Percentiles rank a stretch among this genome's conserved stretches.
These are phyloP conservation scores for Tulasnella sp. DNA, from an alignment of 768 basidiomycete species.

Conservation along the genomic window DNA sequence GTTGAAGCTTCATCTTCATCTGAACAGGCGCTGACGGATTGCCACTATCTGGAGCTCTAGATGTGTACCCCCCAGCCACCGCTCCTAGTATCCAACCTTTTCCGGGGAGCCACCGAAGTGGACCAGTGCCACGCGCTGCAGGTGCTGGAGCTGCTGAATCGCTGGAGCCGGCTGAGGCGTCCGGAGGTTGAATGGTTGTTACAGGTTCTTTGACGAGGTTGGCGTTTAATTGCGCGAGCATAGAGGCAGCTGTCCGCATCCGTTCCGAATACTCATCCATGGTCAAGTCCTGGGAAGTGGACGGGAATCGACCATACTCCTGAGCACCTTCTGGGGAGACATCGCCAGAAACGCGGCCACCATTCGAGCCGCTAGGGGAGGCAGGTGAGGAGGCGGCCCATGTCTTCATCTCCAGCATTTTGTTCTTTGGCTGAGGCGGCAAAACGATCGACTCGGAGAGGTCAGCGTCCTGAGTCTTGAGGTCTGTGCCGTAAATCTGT, in stretches of 20 bases:
- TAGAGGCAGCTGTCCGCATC: constrained; percentile 96
- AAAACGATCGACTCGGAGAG: constrained; percentile 78
- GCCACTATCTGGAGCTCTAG: constrained; percentile 22
- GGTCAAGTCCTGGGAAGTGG: constrained; percentile 42
- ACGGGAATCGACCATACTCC: not conserved
- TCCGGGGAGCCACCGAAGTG: constrained; percentile 48
- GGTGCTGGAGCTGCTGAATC: constrained; percentile 23
- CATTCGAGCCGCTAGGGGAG: constrained; percentile 33
- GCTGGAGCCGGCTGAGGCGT: not conserved
- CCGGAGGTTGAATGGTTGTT: constrained; percentile 24
- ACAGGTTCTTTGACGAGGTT: constrained; percentile 55
- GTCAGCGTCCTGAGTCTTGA: constrained; percentile 62
- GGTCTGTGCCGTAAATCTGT: constrained; percentile 78
- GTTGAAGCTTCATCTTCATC: constrained; percentile 64
- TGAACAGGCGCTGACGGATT: constrained; percentile 28
- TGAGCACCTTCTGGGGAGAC: not conserved
- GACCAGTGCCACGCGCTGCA: constrained; percentile 26
- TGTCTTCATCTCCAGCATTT: constrained; percentile 73
- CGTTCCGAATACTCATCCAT: constrained; percentile 97
- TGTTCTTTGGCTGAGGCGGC: constrained; percentile 77
- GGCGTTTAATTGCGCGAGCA: constrained; percentile 94
- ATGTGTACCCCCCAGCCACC: constrained; percentile 23
- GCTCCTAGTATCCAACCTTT: constrained; percentile 43
- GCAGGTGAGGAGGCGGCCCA: constrained; percentile 61
- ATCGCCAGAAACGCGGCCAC: not conserved